Evolutionary conservation across 2,329 filamentous ascomycete species (phyloP).

Genomic region (Cercospora sp.): DNA sequence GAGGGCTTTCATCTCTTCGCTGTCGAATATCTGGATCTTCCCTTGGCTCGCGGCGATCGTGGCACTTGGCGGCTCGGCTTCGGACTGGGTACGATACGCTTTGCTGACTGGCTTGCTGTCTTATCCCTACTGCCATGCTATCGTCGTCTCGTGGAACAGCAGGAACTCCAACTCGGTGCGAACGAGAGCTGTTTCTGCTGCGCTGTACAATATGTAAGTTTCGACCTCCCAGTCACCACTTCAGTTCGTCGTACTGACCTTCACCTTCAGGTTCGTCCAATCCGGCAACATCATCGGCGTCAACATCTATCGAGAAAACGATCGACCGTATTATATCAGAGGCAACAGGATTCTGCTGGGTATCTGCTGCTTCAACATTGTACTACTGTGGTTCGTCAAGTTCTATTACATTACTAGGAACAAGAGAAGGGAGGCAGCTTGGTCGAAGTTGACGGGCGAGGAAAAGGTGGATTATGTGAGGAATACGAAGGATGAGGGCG

Average conservation of each 20-base stretch:
- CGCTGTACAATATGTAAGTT: conserved; percentile 45
- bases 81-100: conserved; percentile 43
- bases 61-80: conserved; percentile 31
- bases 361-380: conserved; percentile 37
- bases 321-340: conserved; percentile 47
- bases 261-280: conserved; percentile 36
- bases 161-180: conserved; percentile 47
- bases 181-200: conserved; percentile 46
- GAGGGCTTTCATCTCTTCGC: conserved; percentile 50
- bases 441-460: conserved; percentile 42
- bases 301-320: conserved; percentile 53
- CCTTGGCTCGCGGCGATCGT: conserved; percentile 58
- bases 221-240: too few relatives aligned
- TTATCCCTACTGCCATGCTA: conserved; percentile 48
- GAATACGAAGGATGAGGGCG: conserved; percentile 41
- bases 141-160: conserved; percentile 46
- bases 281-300: conserved; percentile 49
- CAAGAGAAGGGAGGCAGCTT: conserved; percentile 34
- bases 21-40: conserved; percentile 56
- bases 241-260: too few relatives aligned
- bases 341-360: conserved; percentile 42
- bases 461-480: conserved; percentile 40
- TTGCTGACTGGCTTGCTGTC: conserved; percentile 45
- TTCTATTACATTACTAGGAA: conserved; percentile 40
- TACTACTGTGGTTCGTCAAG: conserved; percentile 37